Evolutionary conservation across 257 asterid species (phyloP), one percentile per base, ranked within the genome.

Genomic region (Schizonepeta tenuifolia): DNA sequence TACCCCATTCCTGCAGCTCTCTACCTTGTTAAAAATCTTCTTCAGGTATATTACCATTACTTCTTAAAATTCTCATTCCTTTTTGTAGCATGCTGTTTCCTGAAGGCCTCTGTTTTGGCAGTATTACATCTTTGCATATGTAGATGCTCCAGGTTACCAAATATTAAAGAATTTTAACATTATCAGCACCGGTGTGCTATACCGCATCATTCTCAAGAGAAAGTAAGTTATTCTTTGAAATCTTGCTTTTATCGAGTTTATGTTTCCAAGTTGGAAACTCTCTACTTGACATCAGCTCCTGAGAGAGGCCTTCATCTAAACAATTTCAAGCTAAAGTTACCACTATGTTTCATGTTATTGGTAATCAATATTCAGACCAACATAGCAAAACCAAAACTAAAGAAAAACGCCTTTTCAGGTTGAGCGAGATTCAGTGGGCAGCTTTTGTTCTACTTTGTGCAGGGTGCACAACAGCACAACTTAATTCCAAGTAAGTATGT

Each of bases 401-500:
- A 58, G 21, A 38, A 63, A n/a, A 63, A 31, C 12, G 1, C 46
- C 70, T 67, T 44, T 83, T 40, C 87, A 95, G 98, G 92, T 79
- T 95, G 84, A 95, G 96, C 78, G 95, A 92, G 82, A 85, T 88
- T 74, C 99, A 95, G 77, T 95, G 99, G 98, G 94, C 98, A 36
- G 99, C 98, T 69, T 95, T 95, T 79, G 70, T 92, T 79, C 85
- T 95, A 79, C 80, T 95, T 78, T 87, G 97, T 81, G 99, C 98
- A n/a, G 99, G 99, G 70, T 95, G 99, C 89, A 95, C 99, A 76
- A 95, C 99, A 20, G 99, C 99, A 17, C 99, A 92, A 81, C 99
- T 95, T 46, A 92, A 87, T 67, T 84, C 98, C 36, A 88, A 84
- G 99, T 95, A 79, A 88, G 96, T n/a, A n/a, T n/a, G n/a, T n/a